These are phyloP conservation scores for Ustilago sp. DNA, from an alignment of 1,284 basidiomycete genomes.

Conservation along the genomic window DNA sequence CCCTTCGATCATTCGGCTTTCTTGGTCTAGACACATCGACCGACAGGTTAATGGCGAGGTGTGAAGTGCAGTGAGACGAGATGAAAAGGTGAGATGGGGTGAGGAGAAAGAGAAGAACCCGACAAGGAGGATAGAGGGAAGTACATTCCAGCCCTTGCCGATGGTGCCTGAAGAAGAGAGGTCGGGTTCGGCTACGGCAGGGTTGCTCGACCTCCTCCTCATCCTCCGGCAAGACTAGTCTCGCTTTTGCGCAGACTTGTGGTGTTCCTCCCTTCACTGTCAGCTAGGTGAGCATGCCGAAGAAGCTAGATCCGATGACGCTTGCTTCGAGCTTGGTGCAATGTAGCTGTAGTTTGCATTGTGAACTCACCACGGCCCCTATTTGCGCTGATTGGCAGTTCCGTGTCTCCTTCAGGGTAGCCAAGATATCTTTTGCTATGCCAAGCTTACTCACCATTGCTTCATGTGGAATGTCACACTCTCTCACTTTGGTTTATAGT, in stretches of 20 bases:
- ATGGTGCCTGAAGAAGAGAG: not conserved
- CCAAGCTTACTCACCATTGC: not conserved
- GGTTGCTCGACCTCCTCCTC: not conserved
- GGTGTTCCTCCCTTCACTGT: not conserved
- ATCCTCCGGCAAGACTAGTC: not conserved
- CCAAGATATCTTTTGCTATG: not conserved
- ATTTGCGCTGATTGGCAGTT: not conserved
- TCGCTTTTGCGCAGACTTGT: not conserved
- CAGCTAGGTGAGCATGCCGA: not conserved
- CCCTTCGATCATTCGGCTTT: not conserved
- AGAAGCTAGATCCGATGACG: not conserved
- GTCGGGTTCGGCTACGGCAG: conserved; percentile 6
- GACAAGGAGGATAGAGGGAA: not conserved
- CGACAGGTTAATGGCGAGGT: not conserved
- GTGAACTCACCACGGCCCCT: not conserved
- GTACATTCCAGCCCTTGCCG: conserved; percentile 13
- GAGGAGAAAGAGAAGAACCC: not conserved
- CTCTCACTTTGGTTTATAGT: too few species aligned
- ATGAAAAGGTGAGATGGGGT: not conserved
- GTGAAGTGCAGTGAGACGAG: not conserved
- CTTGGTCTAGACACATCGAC: not conserved
- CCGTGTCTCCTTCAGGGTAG: not conserved
- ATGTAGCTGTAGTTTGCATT: not conserved
- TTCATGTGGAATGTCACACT: conserved; percentile 11
- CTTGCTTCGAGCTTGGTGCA: not conserved